Evolutionary conservation across 2,329 filamentous ascomycete species (phyloP).

Genomic region (Venturia aucupariae): DNA sequence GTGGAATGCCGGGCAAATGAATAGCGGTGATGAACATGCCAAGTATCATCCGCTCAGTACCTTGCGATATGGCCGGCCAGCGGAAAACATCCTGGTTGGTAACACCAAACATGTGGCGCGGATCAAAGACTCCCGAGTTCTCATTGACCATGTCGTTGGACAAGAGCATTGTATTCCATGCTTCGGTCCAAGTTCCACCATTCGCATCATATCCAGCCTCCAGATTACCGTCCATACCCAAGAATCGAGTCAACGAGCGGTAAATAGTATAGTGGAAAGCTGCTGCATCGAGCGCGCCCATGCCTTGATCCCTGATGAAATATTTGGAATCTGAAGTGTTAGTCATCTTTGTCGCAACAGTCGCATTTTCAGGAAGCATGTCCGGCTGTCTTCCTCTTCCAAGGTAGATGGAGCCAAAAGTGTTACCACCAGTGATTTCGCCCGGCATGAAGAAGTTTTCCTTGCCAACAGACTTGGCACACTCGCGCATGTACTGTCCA

Average conservation of each 20-base stretch:
- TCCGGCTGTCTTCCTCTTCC: constrained; percentile 48
- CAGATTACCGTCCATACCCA: constrained; percentile 50
- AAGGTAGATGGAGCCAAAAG: constrained; percentile 49
- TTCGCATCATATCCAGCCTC: constrained; percentile 44
- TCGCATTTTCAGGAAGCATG: constrained; percentile 32
- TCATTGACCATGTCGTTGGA: constrained; percentile 52
- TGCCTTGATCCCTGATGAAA: constrained; percentile 43
- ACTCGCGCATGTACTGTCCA: constrained; percentile 41
- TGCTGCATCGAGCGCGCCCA: constrained; percentile 46
- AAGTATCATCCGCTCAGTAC: constrained; percentile 48
- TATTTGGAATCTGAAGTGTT: constrained; percentile 27
- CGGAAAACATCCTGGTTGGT: constrained; percentile 59
- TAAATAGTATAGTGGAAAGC: constrained; percentile 56
- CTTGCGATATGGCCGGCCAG: constrained; percentile 51
- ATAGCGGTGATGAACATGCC: constrained; percentile 51
- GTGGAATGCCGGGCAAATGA: constrained; percentile 51
- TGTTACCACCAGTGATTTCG: constrained; percentile 55
- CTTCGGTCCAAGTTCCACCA: constrained; percentile 39
- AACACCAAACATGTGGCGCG: constrained; percentile 54
- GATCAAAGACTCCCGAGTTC: constrained; percentile 52
- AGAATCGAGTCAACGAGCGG: constrained; percentile 47
- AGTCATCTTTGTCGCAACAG: constrained; percentile 39
- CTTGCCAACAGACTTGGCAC: constrained; percentile 44
- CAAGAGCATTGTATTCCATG: constrained; percentile 46
- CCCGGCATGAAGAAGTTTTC: constrained; percentile 54